Evolutionary conservation across 257 asterid species (phyloP).

Genomic region (Schizonepeta tenuifolia): DNA sequence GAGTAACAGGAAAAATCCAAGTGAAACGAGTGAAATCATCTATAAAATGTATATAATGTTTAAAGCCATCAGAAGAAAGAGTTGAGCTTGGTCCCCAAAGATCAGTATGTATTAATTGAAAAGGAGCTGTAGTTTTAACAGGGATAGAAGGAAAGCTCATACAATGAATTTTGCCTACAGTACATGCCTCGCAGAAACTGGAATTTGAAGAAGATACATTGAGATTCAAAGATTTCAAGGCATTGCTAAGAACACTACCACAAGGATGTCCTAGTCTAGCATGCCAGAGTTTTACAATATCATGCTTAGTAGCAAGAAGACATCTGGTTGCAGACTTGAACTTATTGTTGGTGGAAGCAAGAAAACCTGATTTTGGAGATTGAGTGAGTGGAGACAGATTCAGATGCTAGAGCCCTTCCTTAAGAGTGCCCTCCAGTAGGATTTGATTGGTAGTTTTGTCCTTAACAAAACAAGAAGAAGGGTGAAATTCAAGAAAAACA

Average conservation of each 20-base stretch:
- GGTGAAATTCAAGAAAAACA: neutral
- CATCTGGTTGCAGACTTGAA: too few relatives aligned
- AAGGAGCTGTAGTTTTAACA: neutral
- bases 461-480: neutral
- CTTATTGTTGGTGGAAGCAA: too few relatives aligned
- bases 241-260: too few relatives aligned
- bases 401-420: neutral
- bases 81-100: neutral
- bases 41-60: neutral
- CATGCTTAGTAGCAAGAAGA: fast-evolving
- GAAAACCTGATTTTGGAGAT: too few relatives aligned
- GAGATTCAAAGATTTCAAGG: too few relatives aligned
- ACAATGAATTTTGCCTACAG: too few relatives aligned
- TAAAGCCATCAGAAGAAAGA: neutral
- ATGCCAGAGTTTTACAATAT: too few relatives aligned
- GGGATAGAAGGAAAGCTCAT: too few relatives aligned
- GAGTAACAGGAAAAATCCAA: neutral
- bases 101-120: neutral
- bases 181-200: too few relatives aligned
- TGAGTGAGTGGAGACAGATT: neutral
- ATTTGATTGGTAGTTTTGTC: neutral
- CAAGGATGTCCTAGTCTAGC: too few relatives aligned
- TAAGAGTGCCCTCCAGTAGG: neutral
- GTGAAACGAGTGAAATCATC: neutral
- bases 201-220: too few relatives aligned